Conservation (phyloP, 768 basidiomycete species). For the Mycena alexandri region DNA sequence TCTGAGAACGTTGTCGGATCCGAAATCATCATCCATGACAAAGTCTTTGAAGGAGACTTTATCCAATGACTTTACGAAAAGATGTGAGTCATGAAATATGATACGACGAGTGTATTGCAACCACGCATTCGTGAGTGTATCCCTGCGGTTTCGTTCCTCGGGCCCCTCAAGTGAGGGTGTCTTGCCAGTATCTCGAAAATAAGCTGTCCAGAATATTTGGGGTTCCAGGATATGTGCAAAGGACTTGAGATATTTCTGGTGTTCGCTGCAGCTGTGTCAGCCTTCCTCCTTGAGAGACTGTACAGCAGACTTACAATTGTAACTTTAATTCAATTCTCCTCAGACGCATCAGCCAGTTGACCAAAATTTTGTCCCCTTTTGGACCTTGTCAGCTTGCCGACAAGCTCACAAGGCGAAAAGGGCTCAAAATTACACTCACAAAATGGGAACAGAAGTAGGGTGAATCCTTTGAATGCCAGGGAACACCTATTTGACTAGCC, state of each 20-base stretch:
- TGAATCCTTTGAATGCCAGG: no score
- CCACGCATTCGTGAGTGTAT: neutral
- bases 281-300: neutral
- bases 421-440: no score
- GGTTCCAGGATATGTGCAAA: neutral
- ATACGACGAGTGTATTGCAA: conserved; percentile 46
- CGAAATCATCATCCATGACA: conserved; percentile 46
- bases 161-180: neutral
- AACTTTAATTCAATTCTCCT: neutral
- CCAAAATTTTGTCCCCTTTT: no score
- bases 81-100: conserved; percentile 44
- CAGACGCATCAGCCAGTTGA: no score
- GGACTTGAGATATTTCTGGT: no score
- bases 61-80: conserved; percentile 44
- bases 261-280: neutral
- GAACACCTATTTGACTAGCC: no score
- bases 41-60: conserved; percentile 50
- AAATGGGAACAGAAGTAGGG: no score
- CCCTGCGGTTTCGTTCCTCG: no score
- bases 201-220: conserved; percentile 5
- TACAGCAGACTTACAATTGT: neutral
- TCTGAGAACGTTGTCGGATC: conserved; percentile 34
- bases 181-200: conserved; percentile 10
- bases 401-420: no score
- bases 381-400: no score